Percentiles rank a stretch among this genome's conserved stretches.
These are phyloP conservation scores for Malassezia obtusa DNA, from an alignment of 1,284 basidiomycete genomes.

Conservation along the genomic window DNA sequence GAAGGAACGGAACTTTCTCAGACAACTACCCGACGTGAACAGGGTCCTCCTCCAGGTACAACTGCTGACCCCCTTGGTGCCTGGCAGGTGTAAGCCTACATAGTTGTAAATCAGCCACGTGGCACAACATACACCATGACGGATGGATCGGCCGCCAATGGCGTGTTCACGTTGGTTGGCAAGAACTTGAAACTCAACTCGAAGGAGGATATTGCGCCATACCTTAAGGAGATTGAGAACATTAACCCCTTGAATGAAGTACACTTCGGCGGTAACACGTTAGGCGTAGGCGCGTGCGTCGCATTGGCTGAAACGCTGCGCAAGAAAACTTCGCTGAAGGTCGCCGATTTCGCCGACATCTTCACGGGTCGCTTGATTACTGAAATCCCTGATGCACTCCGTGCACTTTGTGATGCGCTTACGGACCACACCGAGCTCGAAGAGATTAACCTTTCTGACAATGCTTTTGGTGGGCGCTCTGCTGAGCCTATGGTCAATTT, in stretches of 20 bases:
- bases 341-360: conserved; percentile 93
- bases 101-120: conserved; percentile 1
- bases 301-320: conserved; percentile 73
- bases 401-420: conserved; percentile 77
- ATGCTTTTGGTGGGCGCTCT: conserved; percentile 90
- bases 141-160: conserved; percentile 1
- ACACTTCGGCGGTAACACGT: conserved; percentile 88
- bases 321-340: conserved; percentile 63
- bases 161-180: conserved; percentile 29
- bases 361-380: conserved; percentile 92
- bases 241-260: conserved; percentile 67
- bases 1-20: no score
- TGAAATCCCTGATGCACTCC: conserved; percentile 84
- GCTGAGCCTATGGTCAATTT: conserved; percentile 89
- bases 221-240: conserved; percentile 55
- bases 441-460: conserved; percentile 85
- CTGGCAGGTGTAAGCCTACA: background rate
- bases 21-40: no score
- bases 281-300: conserved; percentile 80
- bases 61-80: background rate
- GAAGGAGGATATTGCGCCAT: conserved; percentile 67
- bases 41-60: background rate
- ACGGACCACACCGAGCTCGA: conserved; percentile 68
- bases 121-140: conserved; percentile 3
- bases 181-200: conserved; percentile 68